A percentile compares a stretch with the other conserved stretches of the same genome.
Conservation (phyloP, 2,329 filamentous ascomycete species). For the Zymoseptoria crescenta region DNA sequence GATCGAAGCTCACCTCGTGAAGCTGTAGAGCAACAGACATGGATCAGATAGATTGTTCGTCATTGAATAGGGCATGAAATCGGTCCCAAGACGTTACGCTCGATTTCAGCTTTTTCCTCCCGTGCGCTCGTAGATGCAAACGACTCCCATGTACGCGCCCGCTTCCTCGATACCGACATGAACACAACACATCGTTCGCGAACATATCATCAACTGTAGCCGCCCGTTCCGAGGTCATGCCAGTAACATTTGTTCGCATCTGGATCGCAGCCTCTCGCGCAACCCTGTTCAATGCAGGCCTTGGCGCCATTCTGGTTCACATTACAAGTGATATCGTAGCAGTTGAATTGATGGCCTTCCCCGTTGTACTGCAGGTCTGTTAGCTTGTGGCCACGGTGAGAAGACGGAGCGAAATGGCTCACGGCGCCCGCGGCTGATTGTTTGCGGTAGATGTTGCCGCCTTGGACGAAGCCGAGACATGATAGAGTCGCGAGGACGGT, state of each 20-base stretch:
- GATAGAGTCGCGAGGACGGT: background rate
- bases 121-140: background rate
- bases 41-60: background rate
- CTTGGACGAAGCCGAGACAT: background rate
- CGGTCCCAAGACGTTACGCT: background rate
- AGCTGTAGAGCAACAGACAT: background rate
- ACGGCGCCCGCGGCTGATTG: background rate
- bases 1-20: background rate
- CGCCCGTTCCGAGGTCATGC: no score
- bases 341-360: background rate
- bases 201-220: background rate
- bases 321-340: background rate
- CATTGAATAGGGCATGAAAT: background rate
- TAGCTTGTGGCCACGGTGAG: background rate
- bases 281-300: background rate
- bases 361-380: background rate
- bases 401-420: background rate
- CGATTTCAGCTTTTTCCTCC: background rate
- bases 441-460: background rate
- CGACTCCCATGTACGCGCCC: background rate
- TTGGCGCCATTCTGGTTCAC: background rate
- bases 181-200: background rate
- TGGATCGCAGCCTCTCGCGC: background rate
- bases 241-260: background rate
- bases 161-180: background rate